Evolutionary conservation across 805 yeast species (phyloP), one percentile per base, ranked within the genome.

Genomic region (Ogataea siamensis): DNA sequence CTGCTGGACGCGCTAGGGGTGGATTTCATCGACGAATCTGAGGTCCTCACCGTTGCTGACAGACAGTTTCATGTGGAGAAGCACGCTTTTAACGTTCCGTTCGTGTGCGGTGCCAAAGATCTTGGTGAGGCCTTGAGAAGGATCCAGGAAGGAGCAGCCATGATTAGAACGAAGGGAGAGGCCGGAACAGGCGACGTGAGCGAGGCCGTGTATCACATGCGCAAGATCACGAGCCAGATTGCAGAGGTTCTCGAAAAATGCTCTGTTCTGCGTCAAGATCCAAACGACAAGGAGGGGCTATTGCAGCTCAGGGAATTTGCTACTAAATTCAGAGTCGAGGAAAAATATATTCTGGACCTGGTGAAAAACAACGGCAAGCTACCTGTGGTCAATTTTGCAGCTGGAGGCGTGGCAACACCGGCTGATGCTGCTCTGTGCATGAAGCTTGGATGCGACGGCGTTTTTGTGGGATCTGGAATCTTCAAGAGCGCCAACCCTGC

Each of bases 151-250:
- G 93, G 93, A 49, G 91, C 93, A 24, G 89, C 91, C 21, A 83
- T 84, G 91, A 74, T 84, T 57, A 73, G 93, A 60, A 80, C 93
- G 48, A 84, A 84, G 64, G 94, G 94, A 50, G 94, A 84, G 60
- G 93, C 94, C 23, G 94, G 94, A 30, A 85, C 94, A 25, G 94
- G 94, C 39, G 93, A 84, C 61, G 78, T 84, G 37, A 77, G 86
- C 28, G 91, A 84, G 61, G 93, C 93, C 10, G 87, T 84, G 41
- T 74, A 71, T 54, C 94, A 84, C 60, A 80, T 85, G 49, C 70
- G 76, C 39, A 67, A 72, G 48, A 80, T 85, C 58, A 72, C 68
- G 43, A 55, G 62, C 35, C 76, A 83, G 53, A 79, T 83, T 51
- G 63, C 65, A 33, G 64, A 69, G 28, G 74, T 76, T 5, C 45